Base-by-base conservation (phyloP, 768 basidiomycete species). In the Candolleomyces efflorescens region DNA sequence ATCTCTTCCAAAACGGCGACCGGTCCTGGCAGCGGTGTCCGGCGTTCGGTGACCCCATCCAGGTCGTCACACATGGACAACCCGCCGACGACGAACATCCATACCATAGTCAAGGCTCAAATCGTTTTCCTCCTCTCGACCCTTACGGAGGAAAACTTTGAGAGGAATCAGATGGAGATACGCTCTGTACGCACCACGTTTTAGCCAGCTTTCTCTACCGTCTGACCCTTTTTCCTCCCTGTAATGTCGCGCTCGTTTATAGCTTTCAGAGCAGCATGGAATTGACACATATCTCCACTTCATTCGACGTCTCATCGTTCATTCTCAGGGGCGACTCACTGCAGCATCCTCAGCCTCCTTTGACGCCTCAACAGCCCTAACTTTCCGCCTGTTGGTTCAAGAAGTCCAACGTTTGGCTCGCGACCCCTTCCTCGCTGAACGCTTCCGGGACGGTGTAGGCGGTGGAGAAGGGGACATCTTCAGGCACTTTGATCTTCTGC, bases 261-360 rank as follows among this genome's bases (percentile, higher is more conserved):
- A 98, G 96, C 85, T 98, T 67, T 92, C 93, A 62, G 94, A 98
- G 70, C 91, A 94, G 68, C 94, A 98, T 82, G 94, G 95, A 58
- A 82, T 94, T 66, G 95, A 97, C 74, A 97, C 94, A 58, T 97
- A 98, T 75, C 83, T 94, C 62, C 95, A 99, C 74, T 97, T 97
- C 78, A 92, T 99, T 64, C 92, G 95, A 60, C 89, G 96, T 61
- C 89, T 97, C 73, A 92, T 98, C 68, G 85, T 89, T 54, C 90
- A 93, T 64, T 92, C 92, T 22, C 87, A 90, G 73, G 76, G 83
- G 51, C 83, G 90, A 59, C 80, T 90, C 45, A 69, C 82, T 22
- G 78, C 85, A 22, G 73, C 82, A 32, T 76, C 84, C 23, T 75
- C 88, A 52, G 75, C 83, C 0, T 24, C 58, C 23, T 86, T 87